A percentile compares a stretch with the other conserved stretches of the same genome.
Evolutionary conservation across 1,284 basidiomycete genomes (phyloP).

Genomic region (Coniferiporia weirii): DNA sequence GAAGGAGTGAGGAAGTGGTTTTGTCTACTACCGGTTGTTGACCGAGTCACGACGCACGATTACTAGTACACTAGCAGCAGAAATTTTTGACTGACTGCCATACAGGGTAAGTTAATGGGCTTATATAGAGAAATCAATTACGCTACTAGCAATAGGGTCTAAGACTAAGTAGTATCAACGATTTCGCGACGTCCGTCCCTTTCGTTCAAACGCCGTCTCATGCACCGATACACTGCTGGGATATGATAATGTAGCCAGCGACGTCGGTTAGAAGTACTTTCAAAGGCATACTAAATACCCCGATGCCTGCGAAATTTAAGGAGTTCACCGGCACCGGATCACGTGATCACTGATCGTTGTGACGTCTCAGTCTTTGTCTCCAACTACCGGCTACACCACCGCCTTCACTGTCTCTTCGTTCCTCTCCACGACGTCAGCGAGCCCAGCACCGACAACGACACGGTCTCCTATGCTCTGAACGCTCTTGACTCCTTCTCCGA

Average conservation of each 20-base stretch:
- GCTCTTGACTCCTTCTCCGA: not conserved
- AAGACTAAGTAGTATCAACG: no score
- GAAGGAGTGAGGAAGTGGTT: not conserved
- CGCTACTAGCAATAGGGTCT: no score
- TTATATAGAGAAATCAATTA: no score
- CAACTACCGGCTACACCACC: not conserved
- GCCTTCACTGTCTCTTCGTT: not conserved
- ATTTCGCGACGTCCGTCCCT: no score
- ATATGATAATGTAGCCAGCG: no score
- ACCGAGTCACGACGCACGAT: slow-evolving; percentile 3
- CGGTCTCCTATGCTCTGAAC: not conserved
- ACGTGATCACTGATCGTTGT: not conserved
- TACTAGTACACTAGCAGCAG: not conserved
- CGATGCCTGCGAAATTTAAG: no score
- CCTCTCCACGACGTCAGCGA: slow-evolving; percentile 1
- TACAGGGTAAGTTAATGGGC: not conserved
- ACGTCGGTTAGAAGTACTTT: no score
- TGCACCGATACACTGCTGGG: no score
- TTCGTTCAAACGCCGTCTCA: no score
- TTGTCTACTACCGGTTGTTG: not conserved
- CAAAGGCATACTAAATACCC: no score
- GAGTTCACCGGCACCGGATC: not conserved
- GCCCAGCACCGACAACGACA: not conserved
- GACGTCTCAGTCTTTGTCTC: not conserved
- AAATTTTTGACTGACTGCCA: not conserved